Evolutionary conservation across 2,329 filamentous ascomycete genomes (phyloP), one percentile per base, ranked within the genome.

Genomic region (Colletotrichum sp.): DNA sequence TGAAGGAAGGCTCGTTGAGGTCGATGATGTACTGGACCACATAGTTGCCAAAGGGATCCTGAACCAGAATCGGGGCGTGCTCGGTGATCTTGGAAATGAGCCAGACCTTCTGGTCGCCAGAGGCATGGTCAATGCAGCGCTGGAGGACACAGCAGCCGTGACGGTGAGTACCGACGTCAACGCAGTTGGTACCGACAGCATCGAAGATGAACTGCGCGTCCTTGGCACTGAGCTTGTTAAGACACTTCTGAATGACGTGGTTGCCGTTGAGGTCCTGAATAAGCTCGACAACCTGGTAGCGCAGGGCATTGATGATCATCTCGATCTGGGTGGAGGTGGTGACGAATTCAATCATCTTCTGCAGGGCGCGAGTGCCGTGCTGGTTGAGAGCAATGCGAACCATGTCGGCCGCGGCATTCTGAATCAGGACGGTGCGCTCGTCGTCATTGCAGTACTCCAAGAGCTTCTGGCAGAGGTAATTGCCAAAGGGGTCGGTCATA

Each of bases 331-430:
- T 93, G 5, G 93, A 90, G 30, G 95, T 98, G 68, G 93, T 95
- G 81, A 99, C 95, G 84, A 95, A 98, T 86, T 99, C 97, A 79
- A 99, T 99, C 97, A 99, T 99, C 90, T 99, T 99, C 88, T 99
- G 97, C 75, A 99, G 88, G 78, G 97, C 97, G 70, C 97, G 93
- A 75, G 97, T 99, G 80, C 97, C 97, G 84, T 99, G 97, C 87
- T 98, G 96, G 86, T 99, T 99, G 76, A 99, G 89, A 30, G 97
- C 97, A 82, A 99, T 98, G 80, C 93, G 93, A 28, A 98, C 95
- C 89, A 99, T 95, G 78, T 96, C 93, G 69, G 93, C 91, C 21
- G 95, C 92, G 55, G 97, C 96, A 80, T 98, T 98, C 85, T 96
- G 93, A 80, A 99, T 98, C 77, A 99, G 91, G 59, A 93, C 92